Evolutionary conservation across 768 basidiomycete genomes (phyloP), one percentile per base, ranked within the genome.

Genomic region (Xerocomellus chrysenteron): DNA sequence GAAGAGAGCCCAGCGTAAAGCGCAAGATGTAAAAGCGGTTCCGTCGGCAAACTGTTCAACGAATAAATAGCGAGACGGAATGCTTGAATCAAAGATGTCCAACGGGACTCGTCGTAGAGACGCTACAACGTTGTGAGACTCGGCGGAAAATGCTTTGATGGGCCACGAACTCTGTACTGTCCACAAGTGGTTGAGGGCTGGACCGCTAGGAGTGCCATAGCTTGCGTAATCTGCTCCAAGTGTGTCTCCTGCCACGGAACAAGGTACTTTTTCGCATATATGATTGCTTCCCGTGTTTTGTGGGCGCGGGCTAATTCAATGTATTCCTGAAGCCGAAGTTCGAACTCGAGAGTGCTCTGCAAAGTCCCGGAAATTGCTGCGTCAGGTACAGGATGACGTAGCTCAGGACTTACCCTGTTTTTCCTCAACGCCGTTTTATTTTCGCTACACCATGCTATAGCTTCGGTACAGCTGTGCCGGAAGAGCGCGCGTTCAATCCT

Each of bases 331-430:
- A 97, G 80, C 44, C 97, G 86, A 46, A 99, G 84, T 62, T 94
- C 90, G 72, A 98, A 98, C 76, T 99, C 97, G 43, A 99, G 84
- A 10, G 92, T 88, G 74, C 89, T 94, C 94, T 98, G 72, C 45
- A 54, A 49, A 53, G 48, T 46, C 33, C 35, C 63, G 58, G 64
- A 60, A 58, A 62, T 62, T 55, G 55, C 48, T 58, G 45, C 40
- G 52, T 60, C 39, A 46, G 49, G 49, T 36, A 54, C 61, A 46
- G 35, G 52, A 54, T 36, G 28, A 46, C 52, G 42, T 50, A 52
- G 46, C 51, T 49, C 56, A 35, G 39, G 50, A 63, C 64, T 56
- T 36, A 87, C 95, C 82, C 92, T 95, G 67, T 87, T 84, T 78
- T 98, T 98, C 50, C 92, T 86, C 58, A 99, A 80, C 13, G 92